Evolutionary conservation across 1,284 basidiomycete genomes (phyloP).

Genomic region (Schizophyllum amplum): DNA sequence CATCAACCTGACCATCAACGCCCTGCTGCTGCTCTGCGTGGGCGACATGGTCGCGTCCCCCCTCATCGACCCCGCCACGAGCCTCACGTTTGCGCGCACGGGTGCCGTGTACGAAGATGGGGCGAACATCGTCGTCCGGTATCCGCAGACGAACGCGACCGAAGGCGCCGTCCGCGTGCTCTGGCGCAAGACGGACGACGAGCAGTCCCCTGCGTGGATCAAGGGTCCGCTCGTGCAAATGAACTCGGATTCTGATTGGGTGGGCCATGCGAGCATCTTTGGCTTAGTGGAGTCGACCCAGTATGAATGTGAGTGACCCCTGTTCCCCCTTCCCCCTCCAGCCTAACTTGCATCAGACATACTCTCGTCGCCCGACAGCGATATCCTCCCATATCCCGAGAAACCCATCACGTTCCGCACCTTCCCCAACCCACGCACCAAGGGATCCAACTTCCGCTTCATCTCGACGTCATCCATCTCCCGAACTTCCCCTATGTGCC

Average conservation of each 20-base stretch:
- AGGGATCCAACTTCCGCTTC: constrained; percentile 55
- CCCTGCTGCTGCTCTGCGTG: constrained; percentile 37
- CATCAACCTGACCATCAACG: constrained; percentile 42
- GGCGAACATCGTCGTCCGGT: constrained; percentile 55
- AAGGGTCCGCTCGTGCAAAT: constrained; percentile 44
- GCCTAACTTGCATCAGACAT: constrained; percentile 31
- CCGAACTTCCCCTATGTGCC: constrained; percentile 65
- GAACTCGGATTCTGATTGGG: constrained; percentile 52
- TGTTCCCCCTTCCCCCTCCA: constrained; percentile 8
- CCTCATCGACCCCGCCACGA: constrained; percentile 41
- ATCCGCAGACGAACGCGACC: constrained; percentile 32
- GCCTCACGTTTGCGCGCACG: constrained; percentile 56
- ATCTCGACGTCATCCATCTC: constrained; percentile 49
- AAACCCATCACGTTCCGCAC: constrained; percentile 41
- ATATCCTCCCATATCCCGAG: constrained; percentile 39
- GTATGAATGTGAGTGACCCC: constrained; percentile 58
- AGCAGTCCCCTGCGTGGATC: constrained; percentile 32
- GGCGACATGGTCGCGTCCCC: constrained; percentile 46
- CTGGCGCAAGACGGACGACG: constrained; percentile 28
- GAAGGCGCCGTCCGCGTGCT: constrained; percentile 31
- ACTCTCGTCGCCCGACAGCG: constrained; percentile 37
- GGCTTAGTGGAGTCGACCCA: constrained; percentile 63
- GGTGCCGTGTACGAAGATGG: constrained; percentile 60
- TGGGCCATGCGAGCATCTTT: constrained; percentile 43
- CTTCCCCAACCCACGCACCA: constrained; percentile 55